Percentiles rank a stretch among this genome's conserved stretches.
Evolutionary conservation across 176 grass and related monocot genomes (phyloP).

Genomic region (Oryza officinalis): DNA sequence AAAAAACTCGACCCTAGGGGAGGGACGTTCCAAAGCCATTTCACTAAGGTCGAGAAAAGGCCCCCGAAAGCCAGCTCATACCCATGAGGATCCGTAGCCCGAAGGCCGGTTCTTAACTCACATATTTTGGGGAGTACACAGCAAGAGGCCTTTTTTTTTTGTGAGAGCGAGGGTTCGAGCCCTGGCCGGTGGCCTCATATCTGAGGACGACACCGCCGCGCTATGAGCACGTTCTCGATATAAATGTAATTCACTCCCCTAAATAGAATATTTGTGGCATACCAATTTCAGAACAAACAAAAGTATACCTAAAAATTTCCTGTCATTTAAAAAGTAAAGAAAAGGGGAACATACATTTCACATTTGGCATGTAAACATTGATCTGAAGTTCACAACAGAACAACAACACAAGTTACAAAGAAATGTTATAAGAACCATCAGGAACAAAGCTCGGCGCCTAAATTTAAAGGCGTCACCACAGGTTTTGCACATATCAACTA

Average conservation of each 20-base stretch:
- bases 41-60: too few species aligned
- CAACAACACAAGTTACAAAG: neutral
- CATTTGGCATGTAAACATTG: neutral
- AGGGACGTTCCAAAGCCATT: too few species aligned
- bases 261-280: slow-evolving; percentile 15
- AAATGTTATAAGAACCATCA: neutral
- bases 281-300: slow-evolving; percentile 15
- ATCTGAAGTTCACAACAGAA: slow-evolving; percentile 8
- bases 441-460: neutral
- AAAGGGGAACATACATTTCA: neutral
- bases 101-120: too few species aligned
- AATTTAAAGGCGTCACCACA: neutral
- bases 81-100: too few species aligned
- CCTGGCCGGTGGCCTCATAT: too few species aligned
- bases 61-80: too few species aligned
- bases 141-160: too few species aligned
- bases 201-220: too few species aligned
- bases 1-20: too few species aligned
- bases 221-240: too few species aligned
- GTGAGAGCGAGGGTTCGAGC: too few species aligned
- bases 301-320: neutral
- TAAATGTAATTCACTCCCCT: neutral
- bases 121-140: too few species aligned
- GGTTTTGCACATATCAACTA: slow-evolving; percentile 1
- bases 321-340: neutral